These are phyloP conservation scores for Wakefieldia striispora DNA, from an alignment of 768 basidiomycete genomes.

Conservation along the genomic window DNA sequence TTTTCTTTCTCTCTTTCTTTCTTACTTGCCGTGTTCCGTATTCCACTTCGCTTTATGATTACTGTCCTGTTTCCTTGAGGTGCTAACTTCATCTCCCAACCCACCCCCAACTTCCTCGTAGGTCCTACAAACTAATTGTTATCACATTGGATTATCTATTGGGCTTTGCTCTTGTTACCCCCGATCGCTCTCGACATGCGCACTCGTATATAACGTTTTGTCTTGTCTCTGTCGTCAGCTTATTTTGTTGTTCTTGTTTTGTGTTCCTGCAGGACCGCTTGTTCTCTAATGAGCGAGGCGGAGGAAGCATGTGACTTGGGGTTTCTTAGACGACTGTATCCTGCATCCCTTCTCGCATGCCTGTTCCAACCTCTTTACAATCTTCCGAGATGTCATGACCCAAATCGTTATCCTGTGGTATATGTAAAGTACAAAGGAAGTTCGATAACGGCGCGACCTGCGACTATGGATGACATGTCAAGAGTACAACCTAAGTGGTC, in stretches of 20 bases:
- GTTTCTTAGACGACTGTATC: conserved; percentile 14
- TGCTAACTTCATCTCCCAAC: conserved; percentile 16
- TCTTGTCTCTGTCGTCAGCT: conserved; percentile 27
- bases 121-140: conserved; percentile 28
- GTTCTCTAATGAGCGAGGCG: conserved; percentile 4
- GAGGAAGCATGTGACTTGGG: conserved; percentile 12
- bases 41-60: conserved; percentile 25
- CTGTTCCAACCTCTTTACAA: neutral
- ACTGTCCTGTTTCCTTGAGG: conserved; percentile 10
- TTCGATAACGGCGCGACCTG: neutral
- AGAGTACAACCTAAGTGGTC: no score
- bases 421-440: conserved; percentile 7
- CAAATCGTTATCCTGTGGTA: conserved; percentile 8
- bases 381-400: no score
- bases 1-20: conserved; percentile 8
- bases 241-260: conserved; percentile 33
- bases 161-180: conserved; percentile 35
- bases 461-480: no score
- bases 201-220: conserved; percentile 35
- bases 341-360: neutral
- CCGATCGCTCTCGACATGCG: conserved; percentile 37
- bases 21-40: conserved; percentile 9
- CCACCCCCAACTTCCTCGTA: conserved; percentile 14
- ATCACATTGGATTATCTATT: conserved; percentile 32
- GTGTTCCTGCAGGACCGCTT: conserved; percentile 15